phyloP scores from a whole-genome alignment of 495 filamentous ascomycete species.

The Letharia lupina region DNA sequence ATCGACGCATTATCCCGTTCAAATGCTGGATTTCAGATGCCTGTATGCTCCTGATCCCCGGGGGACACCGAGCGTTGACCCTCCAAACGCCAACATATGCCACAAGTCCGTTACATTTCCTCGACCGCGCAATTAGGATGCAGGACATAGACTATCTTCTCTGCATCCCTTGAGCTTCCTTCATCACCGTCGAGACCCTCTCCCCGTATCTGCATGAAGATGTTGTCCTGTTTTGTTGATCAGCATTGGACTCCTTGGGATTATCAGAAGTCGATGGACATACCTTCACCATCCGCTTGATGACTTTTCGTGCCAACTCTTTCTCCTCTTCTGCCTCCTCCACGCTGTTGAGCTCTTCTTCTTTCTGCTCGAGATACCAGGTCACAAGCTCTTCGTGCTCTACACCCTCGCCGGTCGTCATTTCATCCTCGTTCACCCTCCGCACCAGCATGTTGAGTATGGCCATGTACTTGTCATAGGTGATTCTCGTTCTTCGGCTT shows the following conservation, averaged over 20 bases:
- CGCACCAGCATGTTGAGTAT: slow-evolving; percentile 80
- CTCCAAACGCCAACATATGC: background rate
- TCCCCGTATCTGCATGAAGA: slow-evolving; percentile 85
- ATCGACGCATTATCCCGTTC: background rate
- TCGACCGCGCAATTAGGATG: slow-evolving; percentile 92
- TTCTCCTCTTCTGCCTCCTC: slow-evolving; percentile 74
- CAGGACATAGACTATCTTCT: slow-evolving; percentile 71
- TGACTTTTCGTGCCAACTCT: slow-evolving; percentile 70
- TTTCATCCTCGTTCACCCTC: slow-evolving; percentile 69
- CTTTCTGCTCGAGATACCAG: slow-evolving; percentile 94
- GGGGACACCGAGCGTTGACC: background rate
- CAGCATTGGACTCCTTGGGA: background rate
- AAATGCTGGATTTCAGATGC: background rate
- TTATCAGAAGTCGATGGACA: slow-evolving; percentile 25
- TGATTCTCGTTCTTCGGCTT: slow-evolving; percentile 74
- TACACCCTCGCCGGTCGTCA: slow-evolving; percentile 69
- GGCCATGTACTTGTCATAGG: slow-evolving; percentile 87
- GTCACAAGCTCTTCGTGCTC: slow-evolving; percentile 76
- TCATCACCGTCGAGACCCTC: slow-evolving; percentile 59
- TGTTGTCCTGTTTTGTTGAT: slow-evolving; percentile 57
- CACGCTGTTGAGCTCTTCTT: slow-evolving; percentile 68
- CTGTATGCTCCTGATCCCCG: background rate
- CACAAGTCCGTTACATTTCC: slow-evolving; percentile 36
- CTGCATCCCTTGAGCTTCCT: slow-evolving; percentile 36
- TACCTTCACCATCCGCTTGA: slow-evolving; percentile 96